A percentile compares a stretch with the other conserved stretches of the same genome.
These are phyloP conservation scores for Sporothrix globosa DNA, from an alignment of 2,329 filamentous ascomycete genomes.

Conservation along the genomic window DNA sequence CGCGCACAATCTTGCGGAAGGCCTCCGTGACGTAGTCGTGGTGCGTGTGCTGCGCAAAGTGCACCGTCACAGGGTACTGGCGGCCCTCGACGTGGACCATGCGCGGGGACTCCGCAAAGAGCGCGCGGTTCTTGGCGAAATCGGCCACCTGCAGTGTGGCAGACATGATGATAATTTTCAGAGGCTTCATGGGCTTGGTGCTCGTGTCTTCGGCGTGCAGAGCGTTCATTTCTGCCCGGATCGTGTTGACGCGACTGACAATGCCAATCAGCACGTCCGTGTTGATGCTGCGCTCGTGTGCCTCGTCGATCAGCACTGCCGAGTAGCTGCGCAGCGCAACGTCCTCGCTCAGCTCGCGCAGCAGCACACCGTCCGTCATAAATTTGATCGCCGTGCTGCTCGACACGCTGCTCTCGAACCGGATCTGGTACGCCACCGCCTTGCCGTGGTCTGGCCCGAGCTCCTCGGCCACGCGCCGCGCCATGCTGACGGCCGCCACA, in stretches of 20 bases:
- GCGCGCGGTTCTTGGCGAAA: slow-evolving; percentile 77
- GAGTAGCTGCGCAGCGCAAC: slow-evolving; percentile 89
- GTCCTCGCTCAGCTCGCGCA: slow-evolving; percentile 89
- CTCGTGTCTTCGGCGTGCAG: slow-evolving; percentile 51
- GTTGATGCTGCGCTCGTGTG: slow-evolving; percentile 95
- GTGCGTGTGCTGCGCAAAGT: slow-evolving; percentile 82
- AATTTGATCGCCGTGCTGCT: slow-evolving; percentile 91
- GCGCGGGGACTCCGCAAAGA: slow-evolving; percentile 80
- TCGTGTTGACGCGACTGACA: slow-evolving; percentile 86
- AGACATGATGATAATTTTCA: slow-evolving; percentile 98
- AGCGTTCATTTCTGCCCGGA: slow-evolving; percentile 68
- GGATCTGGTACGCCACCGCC: slow-evolving; percentile 87
- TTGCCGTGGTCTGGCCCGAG: slow-evolving; percentile 71
- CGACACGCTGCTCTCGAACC: slow-evolving; percentile 84
- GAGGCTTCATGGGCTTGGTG: slow-evolving; percentile 66
- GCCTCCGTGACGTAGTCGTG: slow-evolving; percentile 90
- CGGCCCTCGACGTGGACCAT: slow-evolving; percentile 88
- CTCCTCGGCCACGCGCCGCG: slow-evolving; percentile 85
- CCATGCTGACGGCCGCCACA: slow-evolving; percentile 96
- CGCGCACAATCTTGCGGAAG: slow-evolving; percentile 82
- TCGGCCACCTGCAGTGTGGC: slow-evolving; percentile 90
- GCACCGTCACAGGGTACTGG: slow-evolving; percentile 85
- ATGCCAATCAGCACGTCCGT: slow-evolving; percentile 98
- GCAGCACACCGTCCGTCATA: slow-evolving; percentile 96
- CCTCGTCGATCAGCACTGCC: slow-evolving; percentile 91